These are phyloP conservation scores for Otatea glauca DNA, from an alignment of 176 grass and related monocot genomes.

Conservation along the genomic window DNA sequence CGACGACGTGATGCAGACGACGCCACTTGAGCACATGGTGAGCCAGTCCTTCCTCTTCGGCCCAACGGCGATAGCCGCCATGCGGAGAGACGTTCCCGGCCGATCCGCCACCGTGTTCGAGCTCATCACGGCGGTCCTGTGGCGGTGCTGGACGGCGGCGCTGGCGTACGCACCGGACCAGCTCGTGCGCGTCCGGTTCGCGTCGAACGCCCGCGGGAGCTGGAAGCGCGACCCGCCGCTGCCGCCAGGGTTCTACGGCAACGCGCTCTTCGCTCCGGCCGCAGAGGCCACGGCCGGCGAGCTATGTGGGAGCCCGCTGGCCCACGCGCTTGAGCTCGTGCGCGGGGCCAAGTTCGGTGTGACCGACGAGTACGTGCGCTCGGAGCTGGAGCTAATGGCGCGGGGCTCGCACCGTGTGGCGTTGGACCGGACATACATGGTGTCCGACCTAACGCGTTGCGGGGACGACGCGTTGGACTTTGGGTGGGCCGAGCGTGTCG, in stretches of 20 bases:
- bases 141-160: constrained; percentile 14
- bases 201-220: constrained; percentile 13
- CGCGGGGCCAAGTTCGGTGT: not conserved
- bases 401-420: too few relatives aligned
- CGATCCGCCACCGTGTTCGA: too few relatives aligned
- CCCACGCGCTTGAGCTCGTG: not conserved
- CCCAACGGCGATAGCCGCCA: not conserved
- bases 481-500: too few relatives aligned
- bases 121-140: constrained; percentile 20
- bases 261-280: not conserved
- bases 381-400: too few relatives aligned
- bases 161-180: not conserved
- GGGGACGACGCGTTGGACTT: too few relatives aligned
- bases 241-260: constrained; percentile 32
- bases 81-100: too few relatives aligned
- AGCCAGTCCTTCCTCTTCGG: too few relatives aligned
- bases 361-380: too few relatives aligned
- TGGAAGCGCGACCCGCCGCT: not conserved
- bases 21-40: too few relatives aligned
- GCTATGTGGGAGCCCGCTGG: not conserved
- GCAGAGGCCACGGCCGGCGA: not conserved
- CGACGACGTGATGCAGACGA: too few relatives aligned
- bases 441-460: too few relatives aligned
- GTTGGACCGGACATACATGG: too few relatives aligned
- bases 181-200: not conserved